A percentile compares a stretch with the other conserved stretches of the same genome.
These are phyloP conservation scores for Chytridium lagenaria DNA, from an alignment of 371 early-diverging fungal species.

Conservation along the genomic window DNA sequence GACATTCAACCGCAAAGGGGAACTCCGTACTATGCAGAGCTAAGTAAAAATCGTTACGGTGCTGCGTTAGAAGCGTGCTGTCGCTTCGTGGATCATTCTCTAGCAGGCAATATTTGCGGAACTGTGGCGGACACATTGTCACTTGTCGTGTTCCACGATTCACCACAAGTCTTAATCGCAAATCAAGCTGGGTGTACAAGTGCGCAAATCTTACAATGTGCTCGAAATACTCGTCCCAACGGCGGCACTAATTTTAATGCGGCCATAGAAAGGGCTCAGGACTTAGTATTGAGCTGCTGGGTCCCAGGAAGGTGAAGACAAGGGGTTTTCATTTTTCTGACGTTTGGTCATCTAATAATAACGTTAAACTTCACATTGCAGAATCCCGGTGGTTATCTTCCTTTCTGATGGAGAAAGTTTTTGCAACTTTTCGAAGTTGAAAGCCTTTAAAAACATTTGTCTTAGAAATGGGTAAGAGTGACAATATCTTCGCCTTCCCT, in stretches of 20 bases:
- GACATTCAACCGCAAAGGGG: conserved; percentile 15
- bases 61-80: conserved; percentile 37
- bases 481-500: too few relatives aligned
- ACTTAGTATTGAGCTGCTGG: not conserved
- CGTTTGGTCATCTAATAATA: too few relatives aligned
- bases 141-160: conserved; percentile 15
- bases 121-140: conserved; percentile 12
- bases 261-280: not conserved
- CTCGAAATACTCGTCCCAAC: not conserved
- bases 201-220: not conserved
- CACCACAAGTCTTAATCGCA: not conserved
- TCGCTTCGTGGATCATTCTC: conserved; percentile 20
- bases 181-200: not conserved
- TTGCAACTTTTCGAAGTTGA: not conserved
- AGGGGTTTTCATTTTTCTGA: not conserved
- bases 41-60: conserved; percentile 40
- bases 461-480: too few relatives aligned
- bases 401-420: conserved; percentile 16
- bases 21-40: conserved; percentile 5
- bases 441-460: not conserved
- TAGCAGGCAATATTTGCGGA: conserved; percentile 8
- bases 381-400: conserved; percentile 22
- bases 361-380: not conserved
- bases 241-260: conserved; percentile 5
- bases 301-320: not conserved